Evolutionary conservation across 306 rosid genomes (phyloP), one percentile per base, ranked within the genome.

Genomic region (Corylus avellana): DNA sequence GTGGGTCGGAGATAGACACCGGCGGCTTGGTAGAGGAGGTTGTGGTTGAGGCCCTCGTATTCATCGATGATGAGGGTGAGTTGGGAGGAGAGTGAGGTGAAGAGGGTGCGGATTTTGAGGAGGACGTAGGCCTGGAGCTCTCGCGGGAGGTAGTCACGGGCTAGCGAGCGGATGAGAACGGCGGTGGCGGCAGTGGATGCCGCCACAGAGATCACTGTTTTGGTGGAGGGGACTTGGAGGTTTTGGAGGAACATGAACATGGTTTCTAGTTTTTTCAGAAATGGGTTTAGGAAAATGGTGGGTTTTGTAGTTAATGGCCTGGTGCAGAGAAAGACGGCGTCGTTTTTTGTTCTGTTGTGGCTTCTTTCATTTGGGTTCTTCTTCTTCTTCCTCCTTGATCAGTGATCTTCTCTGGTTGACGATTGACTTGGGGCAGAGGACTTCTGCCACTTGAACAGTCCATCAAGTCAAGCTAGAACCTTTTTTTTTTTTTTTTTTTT

Each of bases 21-120:
- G 37, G 85, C 85, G 3, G 85, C 85, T 35, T 55, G 62, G 81
- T 63, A 82, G 47, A 82, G 74, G 13, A 63, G 74, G 70, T 82
- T 82, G 46, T 20, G 63, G 37, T 46, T 77, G 74, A 77, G 77
- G 14, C 75, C 78, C 20, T 82, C 81, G 54, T 77, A 82, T 74
- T 82, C 85, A 17, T 82, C 75, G 42, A 82, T 62, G 55, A 77
- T 48, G 4, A 82, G 20, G 29, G 78, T 77, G 66, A 82, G 70
- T n/a, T 72, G 81, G 27, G 81, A 77, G 39, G 78, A 82, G 74
- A 82, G 16, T 5, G 70, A 62, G 32, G 35, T 29, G 29, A 63
- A 17, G 48, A 73, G 14, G 44, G 47, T 35, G 4, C 46, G 39
- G 47, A 77, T 25, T 20, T 72, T 82, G n/a, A 12, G 39, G 55